Conservation (phyloP, 768 basidiomycete species). For the Trametes elegans region DNA sequence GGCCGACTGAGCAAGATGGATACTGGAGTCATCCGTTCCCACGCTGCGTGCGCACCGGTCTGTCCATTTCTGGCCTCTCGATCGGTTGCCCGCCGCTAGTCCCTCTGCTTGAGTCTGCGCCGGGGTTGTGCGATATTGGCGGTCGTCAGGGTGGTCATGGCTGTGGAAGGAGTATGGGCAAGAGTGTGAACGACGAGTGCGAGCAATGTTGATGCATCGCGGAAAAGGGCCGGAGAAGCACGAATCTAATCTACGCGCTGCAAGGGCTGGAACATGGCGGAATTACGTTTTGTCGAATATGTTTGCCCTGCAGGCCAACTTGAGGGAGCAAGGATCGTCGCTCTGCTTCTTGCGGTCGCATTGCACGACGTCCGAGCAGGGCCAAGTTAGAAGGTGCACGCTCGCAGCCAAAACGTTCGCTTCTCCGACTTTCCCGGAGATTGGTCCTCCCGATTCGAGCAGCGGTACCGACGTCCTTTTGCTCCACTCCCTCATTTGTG, state of each 20-base stretch:
- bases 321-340: background rate
- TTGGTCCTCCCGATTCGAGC: background rate
- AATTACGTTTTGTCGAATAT: too few relatives aligned
- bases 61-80: background rate
- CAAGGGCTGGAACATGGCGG: background rate
- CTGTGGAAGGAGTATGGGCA: background rate
- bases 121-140: background rate
- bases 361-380: background rate
- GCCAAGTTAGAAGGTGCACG: background rate
- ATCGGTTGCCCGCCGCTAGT: background rate
- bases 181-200: background rate
- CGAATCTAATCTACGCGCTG: slow-evolving; percentile 9
- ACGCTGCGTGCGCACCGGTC: slow-evolving; percentile 20
- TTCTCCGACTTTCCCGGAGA: background rate
- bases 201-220: background rate
- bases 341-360: background rate
- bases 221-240: slow-evolving; percentile 7
- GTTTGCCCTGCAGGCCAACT: too few relatives aligned
- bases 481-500: too few relatives aligned
- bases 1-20: slow-evolving; percentile 11
- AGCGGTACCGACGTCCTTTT: too few relatives aligned
- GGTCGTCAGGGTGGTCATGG: background rate
- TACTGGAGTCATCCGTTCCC: slow-evolving; percentile 28
- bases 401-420: too few relatives aligned
- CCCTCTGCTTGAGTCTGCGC: background rate